Conservation (phyloP, 306 rosid genomes). For the Echinosophora koreensis region DNA sequence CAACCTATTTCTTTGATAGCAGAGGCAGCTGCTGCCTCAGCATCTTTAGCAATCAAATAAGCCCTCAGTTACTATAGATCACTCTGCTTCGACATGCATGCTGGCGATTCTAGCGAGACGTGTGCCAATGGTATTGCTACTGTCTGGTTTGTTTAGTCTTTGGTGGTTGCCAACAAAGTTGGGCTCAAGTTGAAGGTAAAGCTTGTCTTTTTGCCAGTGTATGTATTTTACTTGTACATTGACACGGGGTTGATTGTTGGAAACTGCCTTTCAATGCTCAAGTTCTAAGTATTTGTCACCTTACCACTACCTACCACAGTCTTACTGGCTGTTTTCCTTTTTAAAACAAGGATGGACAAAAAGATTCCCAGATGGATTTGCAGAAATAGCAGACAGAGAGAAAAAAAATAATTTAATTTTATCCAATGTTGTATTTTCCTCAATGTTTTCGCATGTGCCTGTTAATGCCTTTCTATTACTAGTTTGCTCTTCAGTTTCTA, state of each 20-base stretch:
- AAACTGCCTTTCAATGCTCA: conserved; percentile 27
- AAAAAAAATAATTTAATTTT: neutral
- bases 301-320: neutral
- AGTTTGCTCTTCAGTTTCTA: conserved; percentile 12
- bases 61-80: conserved; percentile 34
- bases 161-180: conserved; percentile 40
- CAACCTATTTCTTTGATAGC: conserved; percentile 86
- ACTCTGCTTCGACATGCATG: conserved; percentile 20
- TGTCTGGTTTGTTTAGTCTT: conserved; percentile 49
- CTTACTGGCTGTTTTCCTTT: conserved; percentile 19
- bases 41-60: conserved; percentile 65
- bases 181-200: conserved; percentile 58
- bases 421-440: neutral
- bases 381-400: neutral
- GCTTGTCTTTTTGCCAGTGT: conserved; percentile 5
- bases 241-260: conserved; percentile 4
- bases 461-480: neutral
- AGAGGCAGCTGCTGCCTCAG: conserved; percentile 80
- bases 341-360: conserved; percentile 16
- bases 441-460: neutral
- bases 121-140: conserved; percentile 33
- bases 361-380: conserved; percentile 29
- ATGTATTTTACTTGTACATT: neutral
- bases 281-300: conserved; percentile 22
- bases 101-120: conserved; percentile 26